phyloP scores from a whole-genome alignment of 225 moss, liverwort and hornwort genomes.

The Anthoceros angustus region DNA sequence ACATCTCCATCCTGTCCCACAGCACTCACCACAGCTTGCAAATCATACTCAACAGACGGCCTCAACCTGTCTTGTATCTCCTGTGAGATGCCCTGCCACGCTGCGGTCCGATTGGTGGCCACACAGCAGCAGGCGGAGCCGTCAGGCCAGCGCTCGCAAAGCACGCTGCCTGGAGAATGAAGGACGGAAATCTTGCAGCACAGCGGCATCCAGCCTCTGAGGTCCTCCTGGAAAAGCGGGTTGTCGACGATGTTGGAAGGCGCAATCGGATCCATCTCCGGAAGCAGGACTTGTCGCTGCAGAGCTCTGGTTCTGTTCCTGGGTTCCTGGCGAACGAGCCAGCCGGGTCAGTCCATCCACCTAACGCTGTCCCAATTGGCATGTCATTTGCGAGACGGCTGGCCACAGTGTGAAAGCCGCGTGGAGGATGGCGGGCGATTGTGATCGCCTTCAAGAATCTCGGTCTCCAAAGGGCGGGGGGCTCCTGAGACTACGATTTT shows the following conservation, averaged over 20 bases:
- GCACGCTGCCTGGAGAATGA: background rate
- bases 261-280: background rate
- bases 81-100: conserved; percentile 84
- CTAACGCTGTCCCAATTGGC: too few relatives aligned
- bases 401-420: too few relatives aligned
- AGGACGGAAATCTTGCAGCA: background rate
- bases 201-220: background rate
- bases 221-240: background rate
- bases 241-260: background rate
- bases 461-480: too few relatives aligned
- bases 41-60: conserved; percentile 50
- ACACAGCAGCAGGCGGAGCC: conserved; percentile 29
- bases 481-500: too few relatives aligned
- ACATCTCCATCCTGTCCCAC: conserved; percentile 37
- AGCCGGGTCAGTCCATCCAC: too few relatives aligned
- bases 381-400: too few relatives aligned
- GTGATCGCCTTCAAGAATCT: too few relatives aligned
- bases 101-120: conserved; percentile 52
- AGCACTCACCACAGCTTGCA: conserved; percentile 68
- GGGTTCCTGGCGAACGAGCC: too few relatives aligned
- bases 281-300: too few relatives aligned
- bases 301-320: too few relatives aligned
- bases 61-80: conserved; percentile 50
- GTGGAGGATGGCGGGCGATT: too few relatives aligned
- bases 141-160: background rate